Conservation (phyloP, 2,329 filamentous ascomycete genomes). For the Sporothrix euskadiensis region DNA sequence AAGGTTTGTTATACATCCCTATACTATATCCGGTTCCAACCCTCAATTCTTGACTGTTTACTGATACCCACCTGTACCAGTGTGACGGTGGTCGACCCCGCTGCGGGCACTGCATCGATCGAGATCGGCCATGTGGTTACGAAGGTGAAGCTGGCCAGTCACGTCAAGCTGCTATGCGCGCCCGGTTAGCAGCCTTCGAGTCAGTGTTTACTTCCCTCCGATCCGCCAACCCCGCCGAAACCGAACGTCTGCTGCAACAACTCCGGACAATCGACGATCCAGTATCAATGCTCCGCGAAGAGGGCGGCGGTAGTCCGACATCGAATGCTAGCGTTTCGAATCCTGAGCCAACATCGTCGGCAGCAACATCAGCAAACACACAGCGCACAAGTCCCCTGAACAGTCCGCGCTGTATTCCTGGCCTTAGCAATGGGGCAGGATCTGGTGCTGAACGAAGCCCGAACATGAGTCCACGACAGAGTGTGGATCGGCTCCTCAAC, state of each 20-base stretch:
- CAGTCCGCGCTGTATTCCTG: slow-evolving; percentile 12
- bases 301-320: background rate
- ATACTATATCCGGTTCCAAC: background rate
- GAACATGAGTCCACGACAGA: slow-evolving; percentile 16
- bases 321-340: background rate
- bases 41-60: background rate
- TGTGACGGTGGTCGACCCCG: slow-evolving; percentile 40
- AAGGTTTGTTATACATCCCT: slow-evolving; percentile 30
- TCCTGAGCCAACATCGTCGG: background rate
- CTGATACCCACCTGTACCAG: slow-evolving; percentile 29
- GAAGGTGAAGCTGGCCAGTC: slow-evolving; percentile 40
- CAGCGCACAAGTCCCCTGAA: background rate
- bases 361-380: slow-evolving; percentile 12
- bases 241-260: slow-evolving; percentile 34
- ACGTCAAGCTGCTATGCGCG: slow-evolving; percentile 37
- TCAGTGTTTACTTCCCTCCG: slow-evolving; percentile 36
- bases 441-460: background rate
- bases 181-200: slow-evolving; percentile 38
- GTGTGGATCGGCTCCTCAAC: background rate
- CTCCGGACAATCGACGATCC: slow-evolving; percentile 35
- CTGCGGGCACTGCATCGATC: slow-evolving; percentile 38
- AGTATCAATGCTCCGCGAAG: slow-evolving; percentile 24
- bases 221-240: slow-evolving; percentile 34
- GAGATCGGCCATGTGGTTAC: slow-evolving; percentile 38
- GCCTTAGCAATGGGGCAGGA: background rate